A percentile compares a stretch with the other conserved stretches of the same genome.
Evolutionary conservation across 2,329 filamentous ascomycete species (phyloP).

Genomic region (Claviceps monticola): DNA sequence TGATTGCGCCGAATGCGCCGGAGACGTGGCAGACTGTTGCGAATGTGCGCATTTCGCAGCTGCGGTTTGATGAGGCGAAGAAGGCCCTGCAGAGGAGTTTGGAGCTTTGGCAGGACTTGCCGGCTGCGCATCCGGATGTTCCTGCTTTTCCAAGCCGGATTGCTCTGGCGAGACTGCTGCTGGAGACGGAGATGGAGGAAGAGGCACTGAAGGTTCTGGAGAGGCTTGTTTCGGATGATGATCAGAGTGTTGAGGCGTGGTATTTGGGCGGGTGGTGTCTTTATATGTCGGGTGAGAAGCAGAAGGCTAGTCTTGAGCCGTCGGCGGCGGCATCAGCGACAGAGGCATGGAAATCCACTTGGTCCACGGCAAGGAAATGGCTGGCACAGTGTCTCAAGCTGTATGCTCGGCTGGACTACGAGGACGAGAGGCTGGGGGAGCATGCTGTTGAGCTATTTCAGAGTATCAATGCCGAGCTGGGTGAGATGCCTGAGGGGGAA

Average conservation of each 20-base stretch:
- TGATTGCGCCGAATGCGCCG: slow-evolving; percentile 66
- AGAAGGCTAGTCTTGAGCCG: slow-evolving; percentile 25
- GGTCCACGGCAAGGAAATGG: slow-evolving; percentile 70
- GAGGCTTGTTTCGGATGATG: slow-evolving; percentile 73
- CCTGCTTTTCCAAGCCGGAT: slow-evolving; percentile 82
- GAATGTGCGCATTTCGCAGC: slow-evolving; percentile 83
- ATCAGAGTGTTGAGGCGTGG: slow-evolving; percentile 90
- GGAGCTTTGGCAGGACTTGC: slow-evolving; percentile 67
- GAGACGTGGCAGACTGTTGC: slow-evolving; percentile 95
- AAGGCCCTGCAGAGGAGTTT: slow-evolving; percentile 68
- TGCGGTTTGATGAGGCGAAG: slow-evolving; percentile 62
- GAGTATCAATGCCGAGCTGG: slow-evolving; percentile 49
- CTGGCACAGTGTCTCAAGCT: slow-evolving; percentile 66
- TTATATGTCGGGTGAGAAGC: slow-evolving; percentile 62
- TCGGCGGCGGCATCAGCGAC: slow-evolving; percentile 12
- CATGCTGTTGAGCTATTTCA: slow-evolving; percentile 60
- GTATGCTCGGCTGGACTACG: slow-evolving; percentile 70
- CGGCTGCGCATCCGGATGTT: slow-evolving; percentile 54
- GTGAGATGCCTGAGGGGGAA: slow-evolving; percentile 40
- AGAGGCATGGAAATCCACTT: slow-evolving; percentile 43
- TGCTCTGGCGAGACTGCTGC: slow-evolving; percentile 68
- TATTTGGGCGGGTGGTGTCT: slow-evolving; percentile 93
- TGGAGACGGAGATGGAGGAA: slow-evolving; percentile 78
- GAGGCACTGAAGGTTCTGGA: slow-evolving; percentile 79
- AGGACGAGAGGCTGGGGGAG: slow-evolving; percentile 63